Base-by-base conservation (phyloP, 23 red algal species). In the Gracilaria vermiculophylla region DNA sequence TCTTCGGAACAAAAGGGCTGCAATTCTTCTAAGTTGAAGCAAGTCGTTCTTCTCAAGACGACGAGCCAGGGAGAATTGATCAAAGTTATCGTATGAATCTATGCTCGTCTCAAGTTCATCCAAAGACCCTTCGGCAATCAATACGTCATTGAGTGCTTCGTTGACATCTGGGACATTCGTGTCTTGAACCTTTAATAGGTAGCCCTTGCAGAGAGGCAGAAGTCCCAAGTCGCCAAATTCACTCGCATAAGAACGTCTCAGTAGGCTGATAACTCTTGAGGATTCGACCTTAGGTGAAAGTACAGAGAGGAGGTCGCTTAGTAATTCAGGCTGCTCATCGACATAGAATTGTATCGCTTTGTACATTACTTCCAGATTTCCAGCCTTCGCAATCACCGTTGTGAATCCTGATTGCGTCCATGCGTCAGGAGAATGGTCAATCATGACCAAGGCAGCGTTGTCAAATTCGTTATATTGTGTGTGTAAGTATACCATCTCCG, bases 381-480 rank as follows among this genome's bases (percentile, higher is more conserved):
- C 89, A 44, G 89, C 97, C 57, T 90, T 94, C 0, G 97, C 71
- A 66, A 99, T 90, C 12, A 90, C 80, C n/a, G 94, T 87, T 7
- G 83, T 91, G 27, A 95, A 95, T 13, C 90, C 92, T 16, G 87
- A 80, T n/a, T 82, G 82, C 5, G 78, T 87, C 93, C 93, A 99
- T 34, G 93, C 93, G 37, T 80, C 85, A 15, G 92, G 92, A 21
- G 88, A 87, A 47, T 95, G 97, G 24, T 94, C 91, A 61, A 99
- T 99, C 97, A 99, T 99, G 7, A 95, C 78, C 41, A 40, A 66
- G 24, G 97, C 97, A 17, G 97, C 97, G 50, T 94, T 94, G 73
- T 99, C 97, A 84, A 94, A 99, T 78, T 99, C 97, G 62, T 95
- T 92, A 80, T 99, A 99, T 41, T 91, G 87, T 17, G 92, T 88